These are phyloP conservation scores for Grosmannia huntii DNA, from an alignment of 2,329 filamentous ascomycete genomes.

Conservation along the genomic window DNA sequence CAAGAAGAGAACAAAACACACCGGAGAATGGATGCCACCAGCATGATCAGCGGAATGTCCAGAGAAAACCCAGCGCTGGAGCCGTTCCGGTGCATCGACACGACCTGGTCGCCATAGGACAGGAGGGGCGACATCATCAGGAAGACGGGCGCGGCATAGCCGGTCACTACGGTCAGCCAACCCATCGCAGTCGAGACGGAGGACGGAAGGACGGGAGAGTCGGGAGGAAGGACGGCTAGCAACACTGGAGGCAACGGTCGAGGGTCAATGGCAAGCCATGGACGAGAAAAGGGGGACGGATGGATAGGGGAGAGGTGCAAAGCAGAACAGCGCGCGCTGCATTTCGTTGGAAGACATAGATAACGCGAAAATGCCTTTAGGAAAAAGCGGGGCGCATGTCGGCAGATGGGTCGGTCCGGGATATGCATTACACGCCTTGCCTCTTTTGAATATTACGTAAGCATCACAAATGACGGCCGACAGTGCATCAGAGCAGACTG, in stretches of 20 bases:
- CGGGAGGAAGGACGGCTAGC: not conserved
- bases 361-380: not conserved
- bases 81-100: conserved; percentile 50
- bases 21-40: conserved; percentile 54
- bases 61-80: conserved; percentile 43
- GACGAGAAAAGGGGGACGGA: not conserved
- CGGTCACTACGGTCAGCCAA: conserved; percentile 36
- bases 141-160: conserved; percentile 49
- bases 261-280: not conserved
- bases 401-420: not conserved
- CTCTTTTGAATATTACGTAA: not conserved
- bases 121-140: conserved; percentile 50
- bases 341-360: not conserved
- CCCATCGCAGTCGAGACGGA: conserved; percentile 17
- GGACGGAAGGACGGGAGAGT: not conserved
- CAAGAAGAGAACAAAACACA: conserved; percentile 17
- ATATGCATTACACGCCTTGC: not conserved
- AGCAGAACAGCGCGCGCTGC: not conserved
- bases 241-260: not conserved
- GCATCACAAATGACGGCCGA: not conserved
- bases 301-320: not conserved
- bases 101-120: conserved; percentile 53
- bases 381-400: not conserved
- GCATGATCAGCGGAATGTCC: conserved; percentile 61
- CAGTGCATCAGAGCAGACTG: not conserved